Conservation (phyloP, 2,329 filamentous ascomycete genomes). For the Catunica adiposa region DNA sequence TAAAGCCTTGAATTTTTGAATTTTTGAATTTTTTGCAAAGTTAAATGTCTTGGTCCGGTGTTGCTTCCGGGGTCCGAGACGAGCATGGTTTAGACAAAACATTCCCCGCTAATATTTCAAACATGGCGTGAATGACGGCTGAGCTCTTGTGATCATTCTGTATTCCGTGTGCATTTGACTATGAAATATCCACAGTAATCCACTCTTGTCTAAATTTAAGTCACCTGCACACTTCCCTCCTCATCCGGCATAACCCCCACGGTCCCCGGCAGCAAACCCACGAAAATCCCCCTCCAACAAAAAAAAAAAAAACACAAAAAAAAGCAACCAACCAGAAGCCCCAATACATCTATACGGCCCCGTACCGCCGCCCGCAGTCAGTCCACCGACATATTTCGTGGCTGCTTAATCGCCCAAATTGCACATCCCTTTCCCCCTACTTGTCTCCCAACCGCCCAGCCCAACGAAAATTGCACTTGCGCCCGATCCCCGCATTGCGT, state of each 20-base stretch:
- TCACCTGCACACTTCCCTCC: background rate
- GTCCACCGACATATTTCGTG: background rate
- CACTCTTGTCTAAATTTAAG: background rate
- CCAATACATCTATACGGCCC: background rate
- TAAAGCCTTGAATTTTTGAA: background rate
- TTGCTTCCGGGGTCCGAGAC: too few relatives aligned
- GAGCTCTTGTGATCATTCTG: too few relatives aligned
- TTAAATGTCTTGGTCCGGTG: background rate
- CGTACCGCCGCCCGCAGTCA: background rate
- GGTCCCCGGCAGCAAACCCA: background rate
- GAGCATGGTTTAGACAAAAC: too few relatives aligned
- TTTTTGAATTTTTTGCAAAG: background rate
- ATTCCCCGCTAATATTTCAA: too few relatives aligned
- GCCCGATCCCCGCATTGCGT: too few relatives aligned
- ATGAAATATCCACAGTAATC: background rate
- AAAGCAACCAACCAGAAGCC: too few relatives aligned
- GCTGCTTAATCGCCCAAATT: background rate
- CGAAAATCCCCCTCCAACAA: too few relatives aligned
- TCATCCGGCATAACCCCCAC: background rate
- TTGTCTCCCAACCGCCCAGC: too few relatives aligned
- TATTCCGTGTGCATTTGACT: too few relatives aligned
- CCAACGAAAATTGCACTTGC: too few relatives aligned
- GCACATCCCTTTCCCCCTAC: too few relatives aligned
- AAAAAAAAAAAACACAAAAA: background rate
- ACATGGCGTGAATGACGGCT: too few relatives aligned